Evolutionary conservation across 345 rosid genomes (phyloP), one percentile per base, ranked within the genome.

Genomic region (Gossypium thurberi): DNA sequence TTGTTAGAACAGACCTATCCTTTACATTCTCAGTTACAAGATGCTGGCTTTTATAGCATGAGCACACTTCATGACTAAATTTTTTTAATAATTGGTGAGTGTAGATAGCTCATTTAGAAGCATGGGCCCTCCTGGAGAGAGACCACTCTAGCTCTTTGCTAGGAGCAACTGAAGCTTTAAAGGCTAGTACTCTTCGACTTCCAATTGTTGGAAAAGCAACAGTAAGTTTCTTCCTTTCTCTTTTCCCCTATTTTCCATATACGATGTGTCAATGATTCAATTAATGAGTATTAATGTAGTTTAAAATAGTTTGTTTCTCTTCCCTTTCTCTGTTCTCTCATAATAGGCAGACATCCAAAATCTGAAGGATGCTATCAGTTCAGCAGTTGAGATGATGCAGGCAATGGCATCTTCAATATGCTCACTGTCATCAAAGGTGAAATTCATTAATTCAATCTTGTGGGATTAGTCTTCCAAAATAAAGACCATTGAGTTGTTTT

Each of bases 121-220:
- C 84, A 71, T 94, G 98, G 97, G 79, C 91, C 70, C 85, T 78
- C 78, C 62, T 92, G 53, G 97, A 94, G 68, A 82, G 82, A 79
- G 90, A 86, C 78, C 94, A 92, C 78, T 85, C 81, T 10, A 84
- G 67, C 79, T 92, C 93, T 68, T 81, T 90, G 87, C 79, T 73
- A 56, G 96, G 91, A 77, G 97, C 97, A 76, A 89, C 83, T 18
- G 97, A 87, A 89, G 90, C 98, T 76, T 83, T 92, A 83, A 88
- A 82, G 86, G 98, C 98, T 77, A 94, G 97, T 78, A 92, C 97
- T 6, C 95, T 94, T 61, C 97, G 97, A 75, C 97, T 94, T 81
- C 98, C 97, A 33, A 71, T 92, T 61, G 86, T 83, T 70, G 97
- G 93, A 75, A 90, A 88, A 81, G 87, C 97, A 65, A 70, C 74